phyloP scores from a whole-genome alignment of 106 monocot species.

The Amphibolis antarctica region DNA sequence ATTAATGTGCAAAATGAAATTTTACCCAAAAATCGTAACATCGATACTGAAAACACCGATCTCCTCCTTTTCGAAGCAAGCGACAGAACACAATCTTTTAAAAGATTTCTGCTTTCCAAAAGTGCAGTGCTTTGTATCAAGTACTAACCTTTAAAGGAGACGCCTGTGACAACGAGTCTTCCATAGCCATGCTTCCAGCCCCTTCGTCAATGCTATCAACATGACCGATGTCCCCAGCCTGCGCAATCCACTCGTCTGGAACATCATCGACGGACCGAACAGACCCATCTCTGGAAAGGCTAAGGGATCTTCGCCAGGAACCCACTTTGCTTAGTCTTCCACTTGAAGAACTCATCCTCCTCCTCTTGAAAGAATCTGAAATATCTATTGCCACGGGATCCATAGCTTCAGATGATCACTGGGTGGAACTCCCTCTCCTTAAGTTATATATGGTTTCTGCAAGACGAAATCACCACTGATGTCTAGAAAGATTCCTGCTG shows the following conservation, averaged over 20 bases:
- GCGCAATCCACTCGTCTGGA: constrained; percentile 8
- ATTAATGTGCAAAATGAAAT: neutral
- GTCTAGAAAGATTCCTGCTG: no score
- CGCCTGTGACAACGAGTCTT: neutral
- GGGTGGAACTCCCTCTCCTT: no score
- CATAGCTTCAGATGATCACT: no score
- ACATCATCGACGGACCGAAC: constrained; percentile 2
- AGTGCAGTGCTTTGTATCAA: neutral
- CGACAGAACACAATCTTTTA: no score
- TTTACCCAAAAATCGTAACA: neutral
- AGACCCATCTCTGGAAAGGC: constrained; percentile 8
- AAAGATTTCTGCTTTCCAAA: neutral
- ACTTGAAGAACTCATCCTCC: constrained; percentile 5
- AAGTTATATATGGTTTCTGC: no score
- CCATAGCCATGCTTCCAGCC: neutral
- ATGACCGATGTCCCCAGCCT: constrained; percentile 5
- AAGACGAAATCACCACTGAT: no score
- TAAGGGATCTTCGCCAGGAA: constrained; percentile 17
- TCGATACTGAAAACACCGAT: no score
- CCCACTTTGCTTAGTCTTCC: neutral
- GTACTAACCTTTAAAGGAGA: neutral
- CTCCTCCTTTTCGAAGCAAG: no score
- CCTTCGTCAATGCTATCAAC: neutral
- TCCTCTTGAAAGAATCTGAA: no score
- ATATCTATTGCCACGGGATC: no score